Percentiles rank a stretch among this genome's conserved stretches.
Evolutionary conservation across 495 filamentous ascomycete species (phyloP).

Genomic region (Neurospora discreta): DNA sequence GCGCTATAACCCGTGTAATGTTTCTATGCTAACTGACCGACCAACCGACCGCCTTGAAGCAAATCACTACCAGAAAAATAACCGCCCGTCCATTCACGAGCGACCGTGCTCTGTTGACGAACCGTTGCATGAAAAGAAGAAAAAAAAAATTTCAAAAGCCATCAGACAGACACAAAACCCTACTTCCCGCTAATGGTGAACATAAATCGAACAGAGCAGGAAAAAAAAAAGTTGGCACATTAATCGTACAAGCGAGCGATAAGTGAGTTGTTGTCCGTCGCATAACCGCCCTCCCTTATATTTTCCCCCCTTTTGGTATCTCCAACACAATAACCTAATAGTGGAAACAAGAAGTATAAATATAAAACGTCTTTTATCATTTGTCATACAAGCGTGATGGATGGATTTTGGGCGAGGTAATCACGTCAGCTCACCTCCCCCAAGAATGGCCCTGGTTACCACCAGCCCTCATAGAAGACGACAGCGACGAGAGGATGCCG

Average conservation of each 20-base stretch:
- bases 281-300: not conserved
- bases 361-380: not conserved
- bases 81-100: not conserved
- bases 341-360: not conserved
- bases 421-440: not conserved
- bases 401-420: not conserved
- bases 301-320: not conserved
- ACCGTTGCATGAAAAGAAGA: not conserved
- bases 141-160: not conserved
- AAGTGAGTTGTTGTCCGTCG: not conserved
- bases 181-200: not conserved
- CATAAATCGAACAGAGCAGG: not conserved
- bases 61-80: not conserved
- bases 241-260: not conserved
- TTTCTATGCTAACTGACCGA: not conserved
- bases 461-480: conserved; percentile 21
- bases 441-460: not conserved
- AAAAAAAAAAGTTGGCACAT: not conserved
- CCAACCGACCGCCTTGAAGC: not conserved
- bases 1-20: not conserved
- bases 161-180: not conserved
- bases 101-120: not conserved
- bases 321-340: not conserved
- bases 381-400: not conserved
- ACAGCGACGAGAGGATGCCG: conserved; percentile 26